phyloP scores from a whole-genome alignment of 345 rosid genomes.

The Arabis alpina region DNA sequence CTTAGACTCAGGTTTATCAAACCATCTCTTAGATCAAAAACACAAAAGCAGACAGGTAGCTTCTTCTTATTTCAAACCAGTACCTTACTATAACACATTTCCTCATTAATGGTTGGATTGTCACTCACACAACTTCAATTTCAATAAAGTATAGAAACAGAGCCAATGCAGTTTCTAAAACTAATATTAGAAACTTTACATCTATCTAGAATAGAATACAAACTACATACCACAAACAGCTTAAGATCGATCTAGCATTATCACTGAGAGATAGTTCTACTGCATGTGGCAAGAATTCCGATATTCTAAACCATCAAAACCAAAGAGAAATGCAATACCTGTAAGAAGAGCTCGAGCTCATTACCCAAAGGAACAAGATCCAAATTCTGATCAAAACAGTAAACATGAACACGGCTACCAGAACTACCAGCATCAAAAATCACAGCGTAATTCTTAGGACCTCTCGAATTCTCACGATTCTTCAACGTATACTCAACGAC shows the following conservation, averaged over 20 bases:
- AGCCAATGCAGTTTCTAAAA: neutral
- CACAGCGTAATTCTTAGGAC: slow-evolving; percentile 66
- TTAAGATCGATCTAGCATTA: no score
- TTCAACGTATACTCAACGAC: slow-evolving; percentile 47
- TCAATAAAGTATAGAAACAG: neutral
- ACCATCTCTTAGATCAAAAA: no score
- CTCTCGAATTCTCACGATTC: slow-evolving; percentile 45
- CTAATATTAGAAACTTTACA: slow-evolving; percentile 12
- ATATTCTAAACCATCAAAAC: no score
- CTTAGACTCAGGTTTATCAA: no score
- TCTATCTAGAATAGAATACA: no score
- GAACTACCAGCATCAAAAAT: slow-evolving; percentile 97
- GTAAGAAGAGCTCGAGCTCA: slow-evolving; percentile 87
- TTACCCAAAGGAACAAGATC: slow-evolving; percentile 90
- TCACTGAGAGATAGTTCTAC: no score
- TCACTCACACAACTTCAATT: slow-evolving; percentile 2
- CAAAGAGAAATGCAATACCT: slow-evolving; percentile 46
- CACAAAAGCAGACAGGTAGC: neutral
- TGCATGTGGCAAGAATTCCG: no score
- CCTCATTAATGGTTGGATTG: neutral
- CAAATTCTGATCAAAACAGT: slow-evolving; percentile 80
- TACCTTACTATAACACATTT: neutral
- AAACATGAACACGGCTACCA: slow-evolving; percentile 98
- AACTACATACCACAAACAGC: no score
- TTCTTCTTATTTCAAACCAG: neutral